phyloP scores from a whole-genome alignment of 352 stramenopile genomes.

The Globisporangium okanoganense region DNA sequence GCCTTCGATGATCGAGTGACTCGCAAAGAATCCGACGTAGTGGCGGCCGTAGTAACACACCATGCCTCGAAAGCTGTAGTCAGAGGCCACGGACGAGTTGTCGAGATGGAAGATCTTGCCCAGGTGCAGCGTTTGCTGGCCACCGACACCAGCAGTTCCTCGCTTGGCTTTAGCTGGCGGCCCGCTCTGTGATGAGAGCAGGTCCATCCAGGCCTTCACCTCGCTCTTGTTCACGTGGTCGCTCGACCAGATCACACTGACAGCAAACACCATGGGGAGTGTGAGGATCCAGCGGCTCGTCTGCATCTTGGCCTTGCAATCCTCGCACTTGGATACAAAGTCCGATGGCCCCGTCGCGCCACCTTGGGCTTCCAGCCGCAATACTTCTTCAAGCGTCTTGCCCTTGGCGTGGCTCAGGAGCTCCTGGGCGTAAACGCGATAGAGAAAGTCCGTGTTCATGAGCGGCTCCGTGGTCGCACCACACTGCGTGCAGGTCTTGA shows the following conservation, averaged over 20 bases:
- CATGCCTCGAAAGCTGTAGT: slow-evolving; percentile 74
- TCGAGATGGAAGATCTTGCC: slow-evolving; percentile 69
- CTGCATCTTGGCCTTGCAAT: slow-evolving; percentile 49
- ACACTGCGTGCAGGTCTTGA: slow-evolving; percentile 58
- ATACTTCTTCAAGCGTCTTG: slow-evolving; percentile 55
- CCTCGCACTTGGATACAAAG: slow-evolving; percentile 33
- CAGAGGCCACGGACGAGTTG: slow-evolving; percentile 24
- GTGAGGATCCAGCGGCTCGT: slow-evolving; percentile 73
- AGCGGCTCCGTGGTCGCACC: slow-evolving; percentile 62
- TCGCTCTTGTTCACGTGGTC: slow-evolving; percentile 61
- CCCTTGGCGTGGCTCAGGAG: slow-evolving; percentile 30
- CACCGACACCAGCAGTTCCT: neutral
- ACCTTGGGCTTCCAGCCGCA: slow-evolving; percentile 49
- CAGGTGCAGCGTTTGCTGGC: slow-evolving; percentile 55
- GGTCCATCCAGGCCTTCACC: slow-evolving; percentile 65
- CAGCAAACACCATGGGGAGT: slow-evolving; percentile 81
- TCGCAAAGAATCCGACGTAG: slow-evolving; percentile 85
- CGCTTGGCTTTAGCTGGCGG: neutral
- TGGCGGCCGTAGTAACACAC: slow-evolving; percentile 85
- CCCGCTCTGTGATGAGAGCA: slow-evolving; percentile 51
- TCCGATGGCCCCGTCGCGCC: neutral
- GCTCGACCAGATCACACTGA: slow-evolving; percentile 82
- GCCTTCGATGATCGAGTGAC: slow-evolving; percentile 51
- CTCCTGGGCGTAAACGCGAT: slow-evolving; percentile 77
- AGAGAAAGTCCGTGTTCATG: slow-evolving; percentile 86